A percentile compares a stretch with the other conserved stretches of the same genome.
These are phyloP conservation scores for Hortaea werneckii DNA, from an alignment of 2,329 filamentous ascomycete species.

Conservation along the genomic window DNA sequence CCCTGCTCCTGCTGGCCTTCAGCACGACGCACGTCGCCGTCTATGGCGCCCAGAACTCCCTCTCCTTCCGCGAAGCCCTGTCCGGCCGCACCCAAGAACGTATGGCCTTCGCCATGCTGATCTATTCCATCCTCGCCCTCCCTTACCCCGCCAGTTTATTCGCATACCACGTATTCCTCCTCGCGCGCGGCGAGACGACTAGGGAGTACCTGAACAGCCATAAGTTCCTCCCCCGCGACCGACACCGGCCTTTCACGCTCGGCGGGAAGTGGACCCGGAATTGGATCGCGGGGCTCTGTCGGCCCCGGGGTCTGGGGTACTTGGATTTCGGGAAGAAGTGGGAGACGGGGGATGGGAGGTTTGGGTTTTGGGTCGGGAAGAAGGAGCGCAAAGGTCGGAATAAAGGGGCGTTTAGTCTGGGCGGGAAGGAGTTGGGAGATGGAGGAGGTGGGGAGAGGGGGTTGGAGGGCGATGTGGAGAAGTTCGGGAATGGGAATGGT, in stretches of 20 bases:
- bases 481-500: constrained; percentile 1
- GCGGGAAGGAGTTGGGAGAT: constrained; percentile 1
- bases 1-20: constrained; percentile 64
- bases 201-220: constrained; percentile 92
- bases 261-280: constrained; percentile 60
- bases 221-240: constrained; percentile 86
- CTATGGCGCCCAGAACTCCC: constrained; percentile 53
- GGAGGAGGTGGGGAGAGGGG: neutral
- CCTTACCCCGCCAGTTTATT: constrained; percentile 76
- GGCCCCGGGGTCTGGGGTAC: constrained; percentile 80
- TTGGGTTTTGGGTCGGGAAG: constrained; percentile 45
- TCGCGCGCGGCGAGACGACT: constrained; percentile 85
- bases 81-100: constrained; percentile 17
- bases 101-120: constrained; percentile 64
- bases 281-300: constrained; percentile 68
- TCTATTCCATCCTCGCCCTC: constrained; percentile 66
- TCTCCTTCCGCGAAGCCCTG: constrained; percentile 59
- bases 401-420: constrained; percentile 34
- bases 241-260: constrained; percentile 80
- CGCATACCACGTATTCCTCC: constrained; percentile 84
- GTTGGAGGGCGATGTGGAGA: constrained; percentile 4
- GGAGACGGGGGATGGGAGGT: constrained; percentile 71
- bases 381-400: constrained; percentile 40
- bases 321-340: constrained; percentile 74
- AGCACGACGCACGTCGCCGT: constrained; percentile 72